phyloP scores from a whole-genome alignment of 2,329 filamentous ascomycete genomes.

The Cercospora citrullina region DNA sequence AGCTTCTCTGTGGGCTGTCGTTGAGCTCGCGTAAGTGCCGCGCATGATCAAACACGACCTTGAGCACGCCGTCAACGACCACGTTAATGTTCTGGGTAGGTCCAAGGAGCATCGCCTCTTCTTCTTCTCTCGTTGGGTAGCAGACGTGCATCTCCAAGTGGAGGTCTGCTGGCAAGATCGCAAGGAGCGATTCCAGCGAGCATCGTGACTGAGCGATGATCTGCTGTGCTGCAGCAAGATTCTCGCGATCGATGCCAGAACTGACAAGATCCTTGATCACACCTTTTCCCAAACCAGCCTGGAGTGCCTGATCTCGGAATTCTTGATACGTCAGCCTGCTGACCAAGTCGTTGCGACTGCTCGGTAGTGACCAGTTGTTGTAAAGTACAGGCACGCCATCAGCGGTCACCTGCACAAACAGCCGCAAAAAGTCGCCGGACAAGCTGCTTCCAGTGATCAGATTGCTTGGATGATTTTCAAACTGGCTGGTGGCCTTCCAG shows the following conservation, averaged over 20 bases:
- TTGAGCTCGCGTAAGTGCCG: constrained; percentile 64
- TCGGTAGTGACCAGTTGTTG: constrained; percentile 69
- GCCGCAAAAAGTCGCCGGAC: constrained; percentile 88
- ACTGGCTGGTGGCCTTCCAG: constrained; percentile 96
- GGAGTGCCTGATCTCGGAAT: constrained; percentile 56
- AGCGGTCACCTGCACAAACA: constrained; percentile 88
- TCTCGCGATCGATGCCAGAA: constrained; percentile 36
- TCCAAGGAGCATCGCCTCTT: constrained; percentile 67
- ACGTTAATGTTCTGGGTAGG: constrained; percentile 80
- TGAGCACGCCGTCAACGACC: constrained; percentile 80
- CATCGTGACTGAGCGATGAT: constrained; percentile 71
- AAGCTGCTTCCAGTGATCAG: constrained; percentile 93
- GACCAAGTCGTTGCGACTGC: constrained; percentile 67
- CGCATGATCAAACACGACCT: constrained; percentile 88
- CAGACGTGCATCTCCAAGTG: constrained; percentile 91
- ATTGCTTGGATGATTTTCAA: constrained; percentile 80
- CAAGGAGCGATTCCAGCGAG: constrained; percentile 75
- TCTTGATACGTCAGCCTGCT: constrained; percentile 74
- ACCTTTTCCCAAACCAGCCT: constrained; percentile 31
- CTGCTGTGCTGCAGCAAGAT: constrained; percentile 67
- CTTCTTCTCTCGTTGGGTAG: constrained; percentile 76
- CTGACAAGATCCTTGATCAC: constrained; percentile 33
- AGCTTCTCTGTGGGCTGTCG: constrained; percentile 74
- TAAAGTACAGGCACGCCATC: constrained; percentile 86
- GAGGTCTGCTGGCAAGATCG: constrained; percentile 72